Percentiles rank a stretch among this genome's conserved stretches.
phyloP scores from a whole-genome alignment of 108 stramenopile genomes.

The Parietichytrium sp. region DNA sequence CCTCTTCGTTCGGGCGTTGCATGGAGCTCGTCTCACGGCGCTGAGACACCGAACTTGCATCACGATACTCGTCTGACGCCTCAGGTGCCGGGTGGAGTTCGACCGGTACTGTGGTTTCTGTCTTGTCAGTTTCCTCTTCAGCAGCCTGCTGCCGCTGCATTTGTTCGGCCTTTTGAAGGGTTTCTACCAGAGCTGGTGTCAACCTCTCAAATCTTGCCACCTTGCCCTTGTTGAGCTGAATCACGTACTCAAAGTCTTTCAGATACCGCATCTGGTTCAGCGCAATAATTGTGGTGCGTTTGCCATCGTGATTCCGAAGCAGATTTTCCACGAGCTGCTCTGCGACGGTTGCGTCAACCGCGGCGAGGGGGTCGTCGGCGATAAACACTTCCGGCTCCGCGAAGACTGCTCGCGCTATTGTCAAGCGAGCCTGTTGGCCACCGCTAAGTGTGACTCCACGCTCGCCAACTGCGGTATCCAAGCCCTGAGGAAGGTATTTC shows the following conservation, averaged over 20 bases:
- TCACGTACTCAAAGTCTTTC: neutral
- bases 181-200: neutral
- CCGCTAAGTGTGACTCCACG: conserved; percentile 84
- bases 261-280: conserved; percentile 21
- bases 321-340: conserved; percentile 67
- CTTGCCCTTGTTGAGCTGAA: neutral
- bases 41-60: too few relatives aligned
- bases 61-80: too few relatives aligned
- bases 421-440: conserved; percentile 77
- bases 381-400: conserved; percentile 70
- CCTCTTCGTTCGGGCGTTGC: neutral
- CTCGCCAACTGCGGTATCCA: conserved; percentile 89
- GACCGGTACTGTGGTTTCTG: too few relatives aligned
- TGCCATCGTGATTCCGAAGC: neutral
- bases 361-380: conserved; percentile 77
- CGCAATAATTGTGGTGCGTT: neutral
- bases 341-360: conserved; percentile 80
- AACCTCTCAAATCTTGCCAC: neutral
- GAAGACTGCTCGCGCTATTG: conserved; percentile 76
- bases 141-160: neutral
- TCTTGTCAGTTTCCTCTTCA: too few relatives aligned
- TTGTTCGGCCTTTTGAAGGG: too few relatives aligned
- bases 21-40: neutral
- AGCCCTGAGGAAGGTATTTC: conserved; percentile 79
- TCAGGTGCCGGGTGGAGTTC: too few relatives aligned